A percentile compares a stretch with the other conserved stretches of the same genome.
These are phyloP conservation scores for Pneumocystis murina DNA, from an alignment of 1,139 yeast genomes.

Conservation along the genomic window DNA sequence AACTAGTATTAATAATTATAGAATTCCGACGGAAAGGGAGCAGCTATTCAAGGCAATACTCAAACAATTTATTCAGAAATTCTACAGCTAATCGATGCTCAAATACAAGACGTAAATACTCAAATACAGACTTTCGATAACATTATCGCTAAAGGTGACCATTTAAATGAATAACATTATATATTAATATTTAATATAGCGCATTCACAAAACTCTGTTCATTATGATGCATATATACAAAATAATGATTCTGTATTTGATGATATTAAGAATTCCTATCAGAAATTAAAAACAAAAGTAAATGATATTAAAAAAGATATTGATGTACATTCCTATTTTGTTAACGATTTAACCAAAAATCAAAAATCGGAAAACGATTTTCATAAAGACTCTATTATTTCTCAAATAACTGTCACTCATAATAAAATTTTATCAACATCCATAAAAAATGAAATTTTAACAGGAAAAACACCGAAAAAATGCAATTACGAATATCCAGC, in stretches of 20 bases:
- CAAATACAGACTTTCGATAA: constrained; percentile 15
- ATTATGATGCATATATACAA: constrained; percentile 8
- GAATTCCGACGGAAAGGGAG: constrained; percentile 13
- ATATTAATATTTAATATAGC: constrained; percentile 7
- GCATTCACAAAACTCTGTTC: constrained; percentile 12
- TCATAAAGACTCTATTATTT: constrained; percentile 4
- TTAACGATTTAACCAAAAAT: constrained; percentile 2
- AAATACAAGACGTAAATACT: constrained; percentile 13
- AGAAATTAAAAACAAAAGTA: constrained; percentile 3
- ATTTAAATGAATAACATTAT: not conserved
- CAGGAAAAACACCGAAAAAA: constrained; percentile 16
- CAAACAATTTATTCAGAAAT: constrained; percentile 15
- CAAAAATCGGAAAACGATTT: constrained; percentile 3
- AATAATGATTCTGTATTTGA: constrained; percentile 5
- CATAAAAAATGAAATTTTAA: constrained; percentile 11
- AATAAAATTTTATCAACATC: constrained; percentile 7
- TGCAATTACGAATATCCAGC: constrained; percentile 8
- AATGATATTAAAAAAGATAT: constrained; percentile 11
- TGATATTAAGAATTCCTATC: constrained; percentile 6
- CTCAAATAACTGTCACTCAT: constrained; percentile 3
- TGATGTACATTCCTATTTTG: constrained; percentile 9
- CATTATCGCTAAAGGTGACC: constrained; percentile 9
- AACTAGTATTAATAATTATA: not conserved
- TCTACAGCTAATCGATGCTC: constrained; percentile 13
- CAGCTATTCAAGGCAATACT: constrained; percentile 13